A percentile compares a stretch with the other conserved stretches of the same genome.
phyloP scores from a whole-genome alignment of 73 alveolate genomes.

The Stentor roeselii region DNA sequence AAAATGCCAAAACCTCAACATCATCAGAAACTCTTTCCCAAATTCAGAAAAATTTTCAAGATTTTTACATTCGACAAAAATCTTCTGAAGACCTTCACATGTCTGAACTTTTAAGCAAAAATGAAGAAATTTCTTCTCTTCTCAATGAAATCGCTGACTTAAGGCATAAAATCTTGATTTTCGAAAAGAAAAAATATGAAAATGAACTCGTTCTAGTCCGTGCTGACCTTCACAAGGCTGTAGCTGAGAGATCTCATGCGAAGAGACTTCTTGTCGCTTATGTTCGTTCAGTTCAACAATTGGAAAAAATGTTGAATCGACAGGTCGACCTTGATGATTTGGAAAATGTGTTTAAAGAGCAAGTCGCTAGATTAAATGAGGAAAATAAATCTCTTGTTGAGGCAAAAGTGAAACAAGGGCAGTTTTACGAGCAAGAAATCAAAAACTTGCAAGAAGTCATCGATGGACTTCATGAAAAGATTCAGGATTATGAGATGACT shows the following conservation, averaged over 20 bases:
- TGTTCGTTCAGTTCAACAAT: not conserved
- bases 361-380: not conserved
- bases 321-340: not conserved
- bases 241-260: not conserved
- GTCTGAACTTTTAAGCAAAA: not conserved
- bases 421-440: not conserved
- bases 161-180: not conserved
- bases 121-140: not conserved
- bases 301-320: not conserved
- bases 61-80: too few species aligned
- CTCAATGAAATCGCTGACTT: not conserved
- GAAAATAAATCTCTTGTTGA: not conserved
- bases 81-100: not conserved
- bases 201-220: not conserved
- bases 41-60: not conserved
- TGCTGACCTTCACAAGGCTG: constrained; percentile 1
- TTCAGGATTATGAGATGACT: not conserved
- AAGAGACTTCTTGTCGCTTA: not conserved
- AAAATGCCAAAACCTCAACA: not conserved
- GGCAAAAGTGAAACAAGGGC: not conserved
- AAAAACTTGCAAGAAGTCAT: not conserved
- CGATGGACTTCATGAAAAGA: not conserved
- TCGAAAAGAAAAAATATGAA: constrained; percentile 13
- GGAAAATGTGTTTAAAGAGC: not conserved
- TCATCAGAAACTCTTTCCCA: too few species aligned